Conservation (phyloP, 306 rosid species). For the Phaseolus lunatus region DNA sequence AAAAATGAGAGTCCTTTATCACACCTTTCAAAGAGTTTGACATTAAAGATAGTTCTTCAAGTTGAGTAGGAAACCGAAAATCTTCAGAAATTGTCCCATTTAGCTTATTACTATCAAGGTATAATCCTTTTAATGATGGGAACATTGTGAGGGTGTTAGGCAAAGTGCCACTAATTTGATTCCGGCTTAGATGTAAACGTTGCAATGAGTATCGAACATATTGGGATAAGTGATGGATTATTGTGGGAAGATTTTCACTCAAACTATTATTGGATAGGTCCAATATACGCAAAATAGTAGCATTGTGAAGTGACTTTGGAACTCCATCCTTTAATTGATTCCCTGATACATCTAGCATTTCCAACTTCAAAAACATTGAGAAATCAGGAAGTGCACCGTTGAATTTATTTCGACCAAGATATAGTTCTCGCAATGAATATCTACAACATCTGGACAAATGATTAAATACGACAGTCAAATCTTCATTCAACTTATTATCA, state of each 20-base stretch:
- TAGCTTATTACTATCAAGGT: neutral
- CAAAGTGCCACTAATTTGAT: slow-evolving; percentile 5
- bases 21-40: slow-evolving; percentile 35
- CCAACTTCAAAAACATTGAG: neutral
- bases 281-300: neutral
- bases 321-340: neutral
- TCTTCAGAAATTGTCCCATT: neutral
- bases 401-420: fast-evolving
- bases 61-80: neutral
- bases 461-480: neutral
- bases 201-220: neutral
- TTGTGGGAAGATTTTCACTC: neutral
- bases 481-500: neutral
- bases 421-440: neutral
- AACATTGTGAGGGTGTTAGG: neutral
- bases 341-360: too few relatives aligned
- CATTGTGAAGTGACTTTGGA: neutral
- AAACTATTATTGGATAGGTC: neutral
- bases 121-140: neutral
- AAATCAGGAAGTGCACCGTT: neutral
- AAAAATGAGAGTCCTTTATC: slow-evolving; percentile 24
- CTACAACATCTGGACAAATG: slow-evolving; percentile 13
- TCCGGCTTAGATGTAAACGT: neutral
- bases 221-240: neutral
- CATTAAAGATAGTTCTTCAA: neutral